A percentile compares a stretch with the other conserved stretches of the same genome.
These are phyloP conservation scores for Monilinia aucupariae DNA, from an alignment of 2,329 filamentous ascomycete genomes.

Conservation along the genomic window DNA sequence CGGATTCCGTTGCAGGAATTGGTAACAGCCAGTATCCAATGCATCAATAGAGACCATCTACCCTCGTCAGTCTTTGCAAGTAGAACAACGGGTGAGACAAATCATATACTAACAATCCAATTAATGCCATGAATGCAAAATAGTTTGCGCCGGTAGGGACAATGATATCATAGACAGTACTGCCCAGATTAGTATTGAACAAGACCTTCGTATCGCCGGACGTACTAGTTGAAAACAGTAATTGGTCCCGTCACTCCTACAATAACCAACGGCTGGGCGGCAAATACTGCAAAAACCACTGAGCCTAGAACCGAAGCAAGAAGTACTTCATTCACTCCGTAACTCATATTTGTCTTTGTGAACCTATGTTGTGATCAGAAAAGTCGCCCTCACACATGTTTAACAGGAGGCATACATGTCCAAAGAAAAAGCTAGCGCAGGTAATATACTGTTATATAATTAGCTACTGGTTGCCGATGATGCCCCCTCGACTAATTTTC, in stretches of 20 bases:
- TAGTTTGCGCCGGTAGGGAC: slow-evolving; percentile 71
- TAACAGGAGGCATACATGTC: slow-evolving; percentile 56
- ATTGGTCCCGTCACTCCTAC: slow-evolving; percentile 89
- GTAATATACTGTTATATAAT: slow-evolving; percentile 60
- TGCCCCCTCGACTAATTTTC: neutral
- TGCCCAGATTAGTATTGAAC: slow-evolving; percentile 39
- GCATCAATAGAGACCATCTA: slow-evolving; percentile 77
- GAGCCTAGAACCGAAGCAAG: slow-evolving; percentile 76
- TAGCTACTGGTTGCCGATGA: neutral
- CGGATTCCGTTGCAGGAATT: slow-evolving; percentile 86
- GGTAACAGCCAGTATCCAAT: slow-evolving; percentile 75
- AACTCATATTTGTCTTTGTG: slow-evolving; percentile 75
- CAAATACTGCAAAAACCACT: slow-evolving; percentile 72
- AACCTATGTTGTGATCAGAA: slow-evolving; percentile 43
- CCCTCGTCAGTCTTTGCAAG: slow-evolving; percentile 21
- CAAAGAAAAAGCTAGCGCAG: slow-evolving; percentile 80
- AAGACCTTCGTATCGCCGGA: slow-evolving; percentile 5
- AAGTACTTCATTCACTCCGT: slow-evolving; percentile 88
- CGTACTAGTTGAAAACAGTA: slow-evolving; percentile 83
- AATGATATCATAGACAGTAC: slow-evolving; percentile 88
- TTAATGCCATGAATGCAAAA: slow-evolving; percentile 87
- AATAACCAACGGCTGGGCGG: slow-evolving; percentile 82
- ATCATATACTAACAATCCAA: slow-evolving; percentile 53
- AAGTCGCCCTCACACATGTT: neutral
- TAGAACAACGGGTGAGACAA: neutral